Percentiles rank a stretch among this genome's conserved stretches.
Conservation (phyloP, 228 moss, liverwort and hornwort genomes). For the Sphagnum magellanicum region DNA sequence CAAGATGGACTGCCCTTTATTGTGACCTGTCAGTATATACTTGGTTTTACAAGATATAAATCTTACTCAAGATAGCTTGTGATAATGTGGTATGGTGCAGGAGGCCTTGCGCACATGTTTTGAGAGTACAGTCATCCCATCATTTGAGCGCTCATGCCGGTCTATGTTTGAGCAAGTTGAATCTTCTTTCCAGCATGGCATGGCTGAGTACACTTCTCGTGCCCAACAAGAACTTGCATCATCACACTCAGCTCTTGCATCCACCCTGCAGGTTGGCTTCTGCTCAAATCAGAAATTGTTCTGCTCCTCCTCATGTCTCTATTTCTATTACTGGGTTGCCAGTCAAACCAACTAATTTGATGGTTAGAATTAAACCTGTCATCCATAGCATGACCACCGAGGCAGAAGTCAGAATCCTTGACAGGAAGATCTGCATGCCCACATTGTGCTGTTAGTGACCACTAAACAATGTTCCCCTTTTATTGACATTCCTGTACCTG, state of each 20-base stretch:
- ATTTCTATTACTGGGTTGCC: background rate
- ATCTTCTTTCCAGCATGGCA: slow-evolving; percentile 55
- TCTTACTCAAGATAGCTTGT: background rate
- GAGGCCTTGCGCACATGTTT: slow-evolving; percentile 74
- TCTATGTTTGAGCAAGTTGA: slow-evolving; percentile 84
- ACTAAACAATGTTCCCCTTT: background rate
- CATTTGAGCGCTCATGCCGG: slow-evolving; percentile 81
- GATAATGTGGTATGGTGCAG: slow-evolving; percentile 21
- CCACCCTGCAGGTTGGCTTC: slow-evolving; percentile 61
- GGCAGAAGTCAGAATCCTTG: no score
- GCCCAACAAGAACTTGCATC: slow-evolving; percentile 70
- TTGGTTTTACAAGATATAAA: background rate
- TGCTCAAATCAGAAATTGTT: background rate
- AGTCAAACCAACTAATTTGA: background rate
- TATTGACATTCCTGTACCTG: no score
- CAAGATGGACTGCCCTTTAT: background rate
- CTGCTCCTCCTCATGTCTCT: background rate
- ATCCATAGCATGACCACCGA: background rate
- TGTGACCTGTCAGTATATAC: background rate
- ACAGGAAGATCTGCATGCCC: background rate
- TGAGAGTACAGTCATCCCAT: slow-evolving; percentile 70
- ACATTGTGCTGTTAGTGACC: background rate
- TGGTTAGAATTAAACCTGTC: background rate
- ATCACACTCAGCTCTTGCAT: slow-evolving; percentile 71
- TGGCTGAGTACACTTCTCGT: slow-evolving; percentile 64